Conservation (phyloP, 352 stramenopile genomes). For the Peronospora belbahrii region DNA sequence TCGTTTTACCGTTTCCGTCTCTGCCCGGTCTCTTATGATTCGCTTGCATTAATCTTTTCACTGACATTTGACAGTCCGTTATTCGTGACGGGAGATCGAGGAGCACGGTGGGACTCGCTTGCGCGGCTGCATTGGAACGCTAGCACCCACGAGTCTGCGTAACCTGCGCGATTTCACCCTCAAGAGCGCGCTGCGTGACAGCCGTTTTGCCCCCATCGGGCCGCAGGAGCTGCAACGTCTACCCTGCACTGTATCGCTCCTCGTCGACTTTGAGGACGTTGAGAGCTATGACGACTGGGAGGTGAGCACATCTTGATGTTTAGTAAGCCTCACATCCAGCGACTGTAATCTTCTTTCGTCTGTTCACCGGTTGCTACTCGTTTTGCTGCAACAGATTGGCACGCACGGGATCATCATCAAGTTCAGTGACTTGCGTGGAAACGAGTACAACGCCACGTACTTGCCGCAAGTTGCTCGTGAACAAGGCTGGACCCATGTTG, state of each 20-base stretch:
- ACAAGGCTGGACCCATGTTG: conserved; percentile 61
- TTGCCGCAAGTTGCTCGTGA: conserved; percentile 70
- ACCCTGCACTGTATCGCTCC: conserved; percentile 73
- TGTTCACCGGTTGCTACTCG: background rate
- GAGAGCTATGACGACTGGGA: conserved; percentile 78
- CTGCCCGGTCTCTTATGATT: background rate
- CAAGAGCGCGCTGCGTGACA: conserved; percentile 74
- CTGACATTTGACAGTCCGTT: conserved; percentile 39
- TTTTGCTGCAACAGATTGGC: conserved; percentile 34
- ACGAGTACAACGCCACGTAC: conserved; percentile 67
- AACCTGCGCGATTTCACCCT: conserved; percentile 79
- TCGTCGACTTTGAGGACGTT: conserved; percentile 72
- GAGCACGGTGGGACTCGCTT: conserved; percentile 34
- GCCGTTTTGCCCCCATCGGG: conserved; percentile 64
- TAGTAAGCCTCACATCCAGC: too few species aligned
- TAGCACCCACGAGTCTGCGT: conserved; percentile 49
- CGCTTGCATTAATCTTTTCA: too few species aligned
- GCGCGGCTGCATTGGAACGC: conserved; percentile 73
- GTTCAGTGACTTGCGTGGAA: conserved; percentile 44
- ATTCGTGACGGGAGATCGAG: conserved; percentile 82
- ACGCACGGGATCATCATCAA: conserved; percentile 79
- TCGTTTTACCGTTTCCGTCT: background rate
- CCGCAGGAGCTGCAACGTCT: conserved; percentile 57
- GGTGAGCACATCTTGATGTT: conserved; percentile 19
- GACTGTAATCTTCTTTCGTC: too few species aligned